Percentiles rank a stretch among this genome's conserved stretches.
Conservation (phyloP, 2,329 filamentous ascomycete genomes). For the Aspergillus alliaceus region DNA sequence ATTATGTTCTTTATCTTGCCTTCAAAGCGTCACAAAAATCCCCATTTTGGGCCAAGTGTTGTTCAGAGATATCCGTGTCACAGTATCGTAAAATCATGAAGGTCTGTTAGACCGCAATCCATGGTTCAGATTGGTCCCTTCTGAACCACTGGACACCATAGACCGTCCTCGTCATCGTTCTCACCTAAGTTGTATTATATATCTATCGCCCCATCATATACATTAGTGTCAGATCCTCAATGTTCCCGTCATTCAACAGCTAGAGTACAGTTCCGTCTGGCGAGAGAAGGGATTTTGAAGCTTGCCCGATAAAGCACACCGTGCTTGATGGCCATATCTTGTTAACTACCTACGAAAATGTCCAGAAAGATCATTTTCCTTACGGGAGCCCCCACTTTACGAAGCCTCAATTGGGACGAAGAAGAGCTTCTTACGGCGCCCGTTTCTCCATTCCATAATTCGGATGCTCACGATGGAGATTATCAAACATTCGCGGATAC, state of each 20-base stretch:
- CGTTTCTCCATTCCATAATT: conserved; percentile 32
- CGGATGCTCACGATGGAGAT: conserved; percentile 7
- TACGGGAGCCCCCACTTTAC: conserved; percentile 61
- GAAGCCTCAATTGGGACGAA: conserved; percentile 56
- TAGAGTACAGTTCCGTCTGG: background rate
- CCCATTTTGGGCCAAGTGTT: background rate
- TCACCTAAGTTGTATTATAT: no score
- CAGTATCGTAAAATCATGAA: background rate
- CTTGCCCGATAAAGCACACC: background rate
- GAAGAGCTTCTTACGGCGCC: conserved; percentile 52
- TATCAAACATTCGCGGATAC: conserved; percentile 10
- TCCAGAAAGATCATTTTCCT: conserved; percentile 48
- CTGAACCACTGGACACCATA: background rate
- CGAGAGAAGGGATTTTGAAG: background rate
- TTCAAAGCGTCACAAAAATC: background rate
- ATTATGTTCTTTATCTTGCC: background rate
- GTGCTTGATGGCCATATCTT: conserved; percentile 2
- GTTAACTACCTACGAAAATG: conserved; percentile 21
- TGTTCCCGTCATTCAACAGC: background rate
- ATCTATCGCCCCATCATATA: no score
- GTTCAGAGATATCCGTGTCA: background rate
- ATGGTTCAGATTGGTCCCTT: conserved; percentile 7
- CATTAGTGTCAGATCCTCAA: no score
- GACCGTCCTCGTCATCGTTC: background rate
- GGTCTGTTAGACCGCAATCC: background rate